phyloP scores from a whole-genome alignment of 148 eudicot species.

The Salicornia ramosissima region DNA sequence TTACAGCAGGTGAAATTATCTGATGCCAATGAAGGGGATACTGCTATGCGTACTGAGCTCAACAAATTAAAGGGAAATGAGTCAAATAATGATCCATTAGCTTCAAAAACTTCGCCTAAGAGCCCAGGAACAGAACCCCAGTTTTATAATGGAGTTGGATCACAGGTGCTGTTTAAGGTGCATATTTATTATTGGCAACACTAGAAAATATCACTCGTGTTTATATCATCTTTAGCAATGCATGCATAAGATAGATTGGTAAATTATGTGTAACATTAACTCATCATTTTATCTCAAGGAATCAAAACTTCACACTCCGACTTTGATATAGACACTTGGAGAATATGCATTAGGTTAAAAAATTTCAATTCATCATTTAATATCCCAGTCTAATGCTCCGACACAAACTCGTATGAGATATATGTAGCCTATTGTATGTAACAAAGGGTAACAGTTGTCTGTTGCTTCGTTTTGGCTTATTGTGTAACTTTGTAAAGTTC shows the following conservation, averaged over 20 bases:
- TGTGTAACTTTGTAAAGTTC: not conserved
- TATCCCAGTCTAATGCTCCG: not conserved
- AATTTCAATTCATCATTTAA: not conserved
- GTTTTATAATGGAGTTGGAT: slow-evolving; percentile 34
- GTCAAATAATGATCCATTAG: slow-evolving; percentile 29
- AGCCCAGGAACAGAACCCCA: slow-evolving; percentile 35
- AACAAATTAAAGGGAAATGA: slow-evolving; percentile 56
- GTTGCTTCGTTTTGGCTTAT: not conserved
- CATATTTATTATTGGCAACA: not conserved
- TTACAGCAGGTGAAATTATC: slow-evolving; percentile 53
- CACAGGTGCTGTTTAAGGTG: slow-evolving; percentile 46
- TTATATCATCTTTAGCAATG: not conserved
- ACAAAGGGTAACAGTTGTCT: not conserved
- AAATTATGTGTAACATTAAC: not conserved
- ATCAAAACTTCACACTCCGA: not conserved
- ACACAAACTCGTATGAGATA: too few relatives aligned
- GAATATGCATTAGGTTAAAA: not conserved
- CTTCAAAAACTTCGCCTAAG: slow-evolving; percentile 42
- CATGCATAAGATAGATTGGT: slow-evolving; percentile 3
- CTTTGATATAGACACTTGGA: not conserved
- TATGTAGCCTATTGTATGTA: not conserved
- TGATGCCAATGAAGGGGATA: slow-evolving; percentile 47
- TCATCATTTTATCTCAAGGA: too few relatives aligned
- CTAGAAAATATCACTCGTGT: not conserved
- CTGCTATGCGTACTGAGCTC: slow-evolving; percentile 33